Evolutionary conservation across 306 rosid species (phyloP).

Genomic region (Malus sylvestris): DNA sequence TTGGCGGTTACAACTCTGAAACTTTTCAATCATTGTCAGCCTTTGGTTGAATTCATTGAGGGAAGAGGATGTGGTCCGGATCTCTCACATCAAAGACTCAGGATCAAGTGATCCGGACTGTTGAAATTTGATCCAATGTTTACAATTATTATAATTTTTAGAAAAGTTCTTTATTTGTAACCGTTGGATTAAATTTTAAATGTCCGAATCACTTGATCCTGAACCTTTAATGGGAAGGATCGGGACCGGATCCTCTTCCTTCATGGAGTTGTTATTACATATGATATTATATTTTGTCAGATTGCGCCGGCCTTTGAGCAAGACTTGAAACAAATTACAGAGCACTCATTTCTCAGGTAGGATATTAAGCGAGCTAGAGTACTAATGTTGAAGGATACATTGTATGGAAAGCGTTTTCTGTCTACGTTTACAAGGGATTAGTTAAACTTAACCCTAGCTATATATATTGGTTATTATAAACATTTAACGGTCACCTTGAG

Average conservation of each 20-base stretch:
- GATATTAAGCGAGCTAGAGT: neutral
- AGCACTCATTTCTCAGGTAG: neutral
- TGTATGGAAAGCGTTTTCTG: neutral
- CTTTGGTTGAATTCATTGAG: neutral
- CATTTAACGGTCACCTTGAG: neutral
- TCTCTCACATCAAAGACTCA: too few relatives aligned
- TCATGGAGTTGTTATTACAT: neutral
- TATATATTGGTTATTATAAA: neutral
- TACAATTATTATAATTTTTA: too few relatives aligned
- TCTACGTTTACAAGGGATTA: neutral
- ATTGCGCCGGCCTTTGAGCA: neutral
- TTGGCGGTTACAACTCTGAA: neutral
- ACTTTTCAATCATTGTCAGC: neutral
- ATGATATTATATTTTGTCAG: neutral
- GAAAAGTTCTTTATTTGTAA: accelerated
- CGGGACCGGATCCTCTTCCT: too few relatives aligned
- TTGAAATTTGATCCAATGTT: too few relatives aligned
- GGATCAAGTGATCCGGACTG: too few relatives aligned
- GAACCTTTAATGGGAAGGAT: too few relatives aligned
- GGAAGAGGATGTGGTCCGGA: too few relatives aligned
- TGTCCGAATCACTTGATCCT: too few relatives aligned
- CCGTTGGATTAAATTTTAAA: too few relatives aligned
- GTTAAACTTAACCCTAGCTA: neutral
- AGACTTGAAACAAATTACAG: neutral
- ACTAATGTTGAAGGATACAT: conserved; percentile 6